Percentiles rank a stretch among this genome's conserved stretches.
Conservation (phyloP, 768 basidiomycete species). For the Boletus speciosus region DNA sequence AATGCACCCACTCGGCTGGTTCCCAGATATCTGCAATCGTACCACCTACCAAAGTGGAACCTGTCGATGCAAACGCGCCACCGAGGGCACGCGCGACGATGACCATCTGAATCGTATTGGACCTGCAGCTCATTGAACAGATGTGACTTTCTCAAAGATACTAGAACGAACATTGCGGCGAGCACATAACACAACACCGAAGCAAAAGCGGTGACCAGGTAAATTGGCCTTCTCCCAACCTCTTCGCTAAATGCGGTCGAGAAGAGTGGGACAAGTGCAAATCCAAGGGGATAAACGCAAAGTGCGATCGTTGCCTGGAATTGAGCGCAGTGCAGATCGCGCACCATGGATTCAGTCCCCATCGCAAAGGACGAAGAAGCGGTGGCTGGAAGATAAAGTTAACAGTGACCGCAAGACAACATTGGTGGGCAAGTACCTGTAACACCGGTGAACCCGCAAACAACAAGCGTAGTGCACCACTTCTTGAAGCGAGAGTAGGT, state of each 20-base stretch:
- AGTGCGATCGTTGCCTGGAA: constrained; percentile 47
- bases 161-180: constrained; percentile 22
- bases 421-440: constrained; percentile 14
- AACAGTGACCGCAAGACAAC: not conserved
- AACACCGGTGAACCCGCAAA: constrained; percentile 30
- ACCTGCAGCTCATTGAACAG: constrained; percentile 18
- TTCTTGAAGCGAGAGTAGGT: constrained; percentile 37
- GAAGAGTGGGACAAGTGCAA: constrained; percentile 58
- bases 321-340: constrained; percentile 39
- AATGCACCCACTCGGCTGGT: constrained; percentile 47
- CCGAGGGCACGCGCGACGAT: constrained; percentile 59
- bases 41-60: constrained; percentile 67
- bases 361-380: constrained; percentile 50
- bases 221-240: constrained; percentile 60
- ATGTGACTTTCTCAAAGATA: not conserved
- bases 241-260: constrained; percentile 70
- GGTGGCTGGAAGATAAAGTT: constrained; percentile 38
- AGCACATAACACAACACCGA: constrained; percentile 42
- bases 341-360: constrained; percentile 54
- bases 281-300: constrained; percentile 56
- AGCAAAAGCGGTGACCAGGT: constrained; percentile 46
- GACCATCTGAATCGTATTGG: constrained; percentile 50
- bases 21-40: constrained; percentile 67
- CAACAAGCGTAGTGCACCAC: constrained; percentile 36
- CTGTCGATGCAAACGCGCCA: constrained; percentile 63